Evolutionary conservation across 352 stramenopile genomes (phyloP).

Genomic region (Plasmopara muralis): DNA sequence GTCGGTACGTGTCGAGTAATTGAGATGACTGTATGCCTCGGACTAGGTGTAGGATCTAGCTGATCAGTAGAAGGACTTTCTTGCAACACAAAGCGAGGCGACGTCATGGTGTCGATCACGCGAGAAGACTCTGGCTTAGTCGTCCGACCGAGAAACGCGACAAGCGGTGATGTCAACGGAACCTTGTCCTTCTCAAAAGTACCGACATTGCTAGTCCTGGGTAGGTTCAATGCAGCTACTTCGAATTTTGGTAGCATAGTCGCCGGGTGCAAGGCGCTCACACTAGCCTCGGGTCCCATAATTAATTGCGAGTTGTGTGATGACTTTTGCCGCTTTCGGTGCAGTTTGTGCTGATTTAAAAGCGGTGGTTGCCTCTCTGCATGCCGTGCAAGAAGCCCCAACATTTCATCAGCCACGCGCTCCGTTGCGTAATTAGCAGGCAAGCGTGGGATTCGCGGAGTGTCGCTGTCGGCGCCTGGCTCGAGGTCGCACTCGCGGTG

Average conservation of each 20-base stretch:
- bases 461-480: constrained; percentile 10
- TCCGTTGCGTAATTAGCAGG: constrained; percentile 15
- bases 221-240: constrained; percentile 4
- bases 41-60: constrained; percentile 30
- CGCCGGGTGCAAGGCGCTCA: constrained; percentile 16
- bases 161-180: constrained; percentile 20
- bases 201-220: background rate
- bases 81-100: constrained; percentile 38
- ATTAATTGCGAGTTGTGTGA: constrained; percentile 7
- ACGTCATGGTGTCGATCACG: constrained; percentile 25
- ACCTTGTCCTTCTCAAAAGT: constrained; percentile 18
- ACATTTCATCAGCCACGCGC: constrained; percentile 12
- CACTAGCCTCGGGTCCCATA: constrained; percentile 16
- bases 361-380: constrained; percentile 29
- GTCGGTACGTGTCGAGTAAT: constrained; percentile 14
- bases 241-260: constrained; percentile 1
- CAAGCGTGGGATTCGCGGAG: constrained; percentile 17
- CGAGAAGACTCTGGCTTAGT: constrained; percentile 30
- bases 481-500: constrained; percentile 8
- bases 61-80: constrained; percentile 20
- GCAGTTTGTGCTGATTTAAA: constrained; percentile 18
- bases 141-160: constrained; percentile 24
- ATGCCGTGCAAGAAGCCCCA: constrained; percentile 26
- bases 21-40: constrained; percentile 15
- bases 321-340: constrained; percentile 11